phyloP scores from a whole-genome alignment of 257 asterid species.

The Salvia miltiorrhiza region DNA sequence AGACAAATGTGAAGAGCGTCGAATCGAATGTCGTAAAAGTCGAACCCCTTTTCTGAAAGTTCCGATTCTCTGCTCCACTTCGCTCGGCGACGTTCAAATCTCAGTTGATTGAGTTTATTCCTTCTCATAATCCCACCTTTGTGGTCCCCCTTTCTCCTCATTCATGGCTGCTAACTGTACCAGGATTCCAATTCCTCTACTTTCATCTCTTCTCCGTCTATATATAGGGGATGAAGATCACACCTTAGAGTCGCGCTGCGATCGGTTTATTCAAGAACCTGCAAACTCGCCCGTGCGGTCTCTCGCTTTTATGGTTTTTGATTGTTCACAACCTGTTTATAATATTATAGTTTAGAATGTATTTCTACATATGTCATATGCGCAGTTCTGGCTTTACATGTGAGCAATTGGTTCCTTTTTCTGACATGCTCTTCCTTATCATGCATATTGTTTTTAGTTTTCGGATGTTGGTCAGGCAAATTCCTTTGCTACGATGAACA shows the following conservation, averaged over 20 bases:
- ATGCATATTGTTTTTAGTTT: background rate
- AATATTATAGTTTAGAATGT: background rate
- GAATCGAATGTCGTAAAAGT: constrained; percentile 24
- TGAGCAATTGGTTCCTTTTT: background rate
- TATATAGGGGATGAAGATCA: constrained; percentile 21
- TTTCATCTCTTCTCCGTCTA: constrained; percentile 21
- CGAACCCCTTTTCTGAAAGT: constrained; percentile 2
- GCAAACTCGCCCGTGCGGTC: constrained; percentile 21
- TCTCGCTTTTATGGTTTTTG: background rate
- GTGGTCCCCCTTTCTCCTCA: constrained; percentile 10
- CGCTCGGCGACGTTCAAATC: background rate
- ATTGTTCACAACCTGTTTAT: background rate
- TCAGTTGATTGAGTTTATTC: constrained; percentile 18
- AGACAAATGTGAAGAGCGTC: background rate
- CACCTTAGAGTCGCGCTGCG: constrained; percentile 21
- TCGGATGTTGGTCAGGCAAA: background rate
- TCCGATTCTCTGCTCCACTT: constrained; percentile 21
- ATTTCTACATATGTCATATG: background rate
- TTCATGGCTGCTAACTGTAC: constrained; percentile 18
- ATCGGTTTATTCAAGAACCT: constrained; percentile 23
- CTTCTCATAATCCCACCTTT: constrained; percentile 17
- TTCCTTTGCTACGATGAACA: background rate
- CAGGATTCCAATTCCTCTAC: constrained; percentile 8
- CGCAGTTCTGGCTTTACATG: background rate
- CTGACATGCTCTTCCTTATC: no score